Evolutionary conservation across 192 early-diverging fungal species (phyloP), one percentile per base, ranked within the genome.

Genomic region (Diversispora epigaea): DNA sequence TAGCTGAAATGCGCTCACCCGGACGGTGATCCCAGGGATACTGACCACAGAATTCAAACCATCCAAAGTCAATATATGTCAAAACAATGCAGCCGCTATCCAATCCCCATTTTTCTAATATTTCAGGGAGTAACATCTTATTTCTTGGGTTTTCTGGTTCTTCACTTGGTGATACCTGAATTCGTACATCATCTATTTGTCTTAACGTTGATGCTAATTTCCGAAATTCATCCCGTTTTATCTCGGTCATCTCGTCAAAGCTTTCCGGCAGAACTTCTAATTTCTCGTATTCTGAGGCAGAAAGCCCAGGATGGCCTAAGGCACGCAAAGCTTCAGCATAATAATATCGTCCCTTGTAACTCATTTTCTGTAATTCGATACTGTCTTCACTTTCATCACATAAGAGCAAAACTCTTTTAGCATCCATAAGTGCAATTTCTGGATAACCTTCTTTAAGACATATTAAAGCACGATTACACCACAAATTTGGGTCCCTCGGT

Each of bases 261-360:
- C 19, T 21, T 50, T 50, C 17, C 6, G 14, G 9, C 14, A 50
- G 19, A 25, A 4, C 46, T 9, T 68, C 25, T 11, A 21, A 52
- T 68, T 10, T 32, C 39, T 50, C 22, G 32, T 47, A 68, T 22
- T 19, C 47, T 17, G 15, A 5, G 44, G 47, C 66, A 15, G 66
- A 44, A 17, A 68, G n/a, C 44, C 66, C 44, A 25, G 45, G 66
- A 47, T 32, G 45, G n/a, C 66, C 66, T 49, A 68, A 68, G 1
- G 66, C 66, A 68, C 10, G 19, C 22, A 68, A 68, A 68, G 66
- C 44, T 49, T 68, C 66, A n/a, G 66, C 66, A 68, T 68, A 68
- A 14, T 46, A 46, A 68, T 47, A 68, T 19, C 45, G 1, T 39
- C 66, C 66, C 45, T 68, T 68, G 58, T 61, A 61, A 61, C 19